These are phyloP conservation scores for Artemisia tridentata DNA, from an alignment of 129 eudicot species.

Conservation along the genomic window DNA sequence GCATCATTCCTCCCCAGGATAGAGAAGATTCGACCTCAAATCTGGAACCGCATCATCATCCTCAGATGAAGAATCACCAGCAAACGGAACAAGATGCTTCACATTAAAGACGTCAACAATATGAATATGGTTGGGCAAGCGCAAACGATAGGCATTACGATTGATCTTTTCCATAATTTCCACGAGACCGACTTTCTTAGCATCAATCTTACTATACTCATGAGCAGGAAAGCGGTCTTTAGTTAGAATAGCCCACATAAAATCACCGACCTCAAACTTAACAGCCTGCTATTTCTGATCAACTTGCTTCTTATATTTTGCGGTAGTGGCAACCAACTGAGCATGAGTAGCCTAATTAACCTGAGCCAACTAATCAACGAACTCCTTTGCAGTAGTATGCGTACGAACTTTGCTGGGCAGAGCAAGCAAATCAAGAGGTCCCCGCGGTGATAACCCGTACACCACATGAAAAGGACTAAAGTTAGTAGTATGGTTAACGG, in stretches of 20 bases:
- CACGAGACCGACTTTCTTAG: background rate
- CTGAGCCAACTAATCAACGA: no score
- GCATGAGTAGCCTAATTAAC: background rate
- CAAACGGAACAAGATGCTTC: background rate
- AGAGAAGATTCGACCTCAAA: background rate
- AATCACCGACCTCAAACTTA: background rate
- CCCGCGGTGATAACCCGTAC: no score
- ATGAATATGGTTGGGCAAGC: background rate
- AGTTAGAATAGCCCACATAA: conserved; percentile 5
- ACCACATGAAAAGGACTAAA: background rate
- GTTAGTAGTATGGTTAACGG: background rate
- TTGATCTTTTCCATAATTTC: conserved; percentile 5
- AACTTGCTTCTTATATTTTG: background rate
- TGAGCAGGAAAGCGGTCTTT: background rate
- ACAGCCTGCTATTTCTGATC: background rate
- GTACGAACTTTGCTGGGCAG: no score
- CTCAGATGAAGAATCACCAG: background rate
- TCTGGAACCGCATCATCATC: background rate
- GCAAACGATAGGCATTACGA: background rate
- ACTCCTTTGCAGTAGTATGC: no score
- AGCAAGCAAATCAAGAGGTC: no score
- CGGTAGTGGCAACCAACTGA: background rate
- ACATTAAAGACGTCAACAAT: background rate
- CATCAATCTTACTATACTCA: background rate
- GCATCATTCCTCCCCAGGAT: background rate